phyloP scores from a whole-genome alignment of 768 basidiomycete species.

The Pleurotus cornucopiae region DNA sequence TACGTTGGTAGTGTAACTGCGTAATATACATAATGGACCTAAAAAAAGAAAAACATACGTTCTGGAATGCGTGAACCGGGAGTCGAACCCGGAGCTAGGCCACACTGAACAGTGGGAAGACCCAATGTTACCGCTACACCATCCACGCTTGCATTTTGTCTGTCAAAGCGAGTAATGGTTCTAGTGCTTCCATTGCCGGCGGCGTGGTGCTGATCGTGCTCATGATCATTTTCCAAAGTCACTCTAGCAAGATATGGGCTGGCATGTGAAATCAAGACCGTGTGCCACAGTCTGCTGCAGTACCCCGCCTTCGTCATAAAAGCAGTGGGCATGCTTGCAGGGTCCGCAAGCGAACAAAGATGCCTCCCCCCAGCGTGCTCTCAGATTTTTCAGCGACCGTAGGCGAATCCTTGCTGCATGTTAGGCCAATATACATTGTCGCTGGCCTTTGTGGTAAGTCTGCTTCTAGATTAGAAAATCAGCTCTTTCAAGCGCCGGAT shows the following conservation, averaged over 20 bases:
- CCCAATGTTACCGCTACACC: conserved; percentile 87
- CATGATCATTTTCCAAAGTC: too few relatives aligned
- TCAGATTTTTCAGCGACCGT: not conserved
- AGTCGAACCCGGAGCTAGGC: conserved; percentile 56
- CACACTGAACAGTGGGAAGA: conserved; percentile 57
- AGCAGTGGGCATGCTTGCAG: too few relatives aligned
- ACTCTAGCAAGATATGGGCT: too few relatives aligned
- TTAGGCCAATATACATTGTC: not conserved
- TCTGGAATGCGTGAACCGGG: conserved; percentile 40
- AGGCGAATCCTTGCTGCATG: not conserved
- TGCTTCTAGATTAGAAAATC: not conserved
- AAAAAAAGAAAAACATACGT: not conserved
- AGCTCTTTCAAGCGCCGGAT: not conserved
- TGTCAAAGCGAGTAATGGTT: too few relatives aligned
- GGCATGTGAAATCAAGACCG: not conserved
- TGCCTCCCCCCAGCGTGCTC: not conserved
- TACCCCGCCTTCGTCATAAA: not conserved
- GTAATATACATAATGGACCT: not conserved
- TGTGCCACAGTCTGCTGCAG: not conserved
- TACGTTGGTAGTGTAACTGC: not conserved
- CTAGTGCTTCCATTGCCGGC: too few relatives aligned
- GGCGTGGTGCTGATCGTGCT: too few relatives aligned
- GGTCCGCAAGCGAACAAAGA: not conserved
- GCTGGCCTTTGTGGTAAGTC: not conserved
- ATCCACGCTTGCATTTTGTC: conserved; percentile 33